phyloP scores from a whole-genome alignment of 768 basidiomycete species.

The Naganishia kalamii region DNA sequence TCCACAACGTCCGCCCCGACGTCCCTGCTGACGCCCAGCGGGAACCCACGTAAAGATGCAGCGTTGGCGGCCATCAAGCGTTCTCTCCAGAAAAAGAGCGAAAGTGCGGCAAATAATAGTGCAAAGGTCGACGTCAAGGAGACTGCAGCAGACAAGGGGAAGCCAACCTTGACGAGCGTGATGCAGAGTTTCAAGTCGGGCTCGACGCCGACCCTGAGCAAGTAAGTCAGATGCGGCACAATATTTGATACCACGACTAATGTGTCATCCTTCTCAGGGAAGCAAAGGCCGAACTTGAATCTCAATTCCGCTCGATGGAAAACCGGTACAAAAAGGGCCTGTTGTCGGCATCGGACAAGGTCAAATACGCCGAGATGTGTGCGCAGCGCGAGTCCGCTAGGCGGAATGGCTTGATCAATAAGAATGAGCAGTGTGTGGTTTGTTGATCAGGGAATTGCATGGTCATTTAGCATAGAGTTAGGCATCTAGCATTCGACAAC shows the following conservation, averaged over 20 bases:
- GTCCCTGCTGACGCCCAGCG: neutral
- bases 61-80: constrained; percentile 41
- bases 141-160: neutral
- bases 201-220: constrained; percentile 35
- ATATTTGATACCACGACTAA: neutral
- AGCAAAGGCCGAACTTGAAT: constrained; percentile 38
- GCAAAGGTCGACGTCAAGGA: neutral
- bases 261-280: constrained; percentile 27
- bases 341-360: constrained; percentile 41
- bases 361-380: constrained; percentile 29
- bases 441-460: neutral
- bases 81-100: constrained; percentile 32
- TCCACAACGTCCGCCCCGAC: neutral
- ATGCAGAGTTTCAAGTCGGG: constrained; percentile 34
- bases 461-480: neutral
- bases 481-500: neutral
- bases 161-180: constrained; percentile 28
- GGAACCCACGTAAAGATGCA: constrained; percentile 33
- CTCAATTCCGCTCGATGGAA: constrained; percentile 37
- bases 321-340: constrained; percentile 42
- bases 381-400: constrained; percentile 21
- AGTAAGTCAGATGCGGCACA: constrained; percentile 31
- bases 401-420: constrained; percentile 14
- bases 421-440: constrained; percentile 6
- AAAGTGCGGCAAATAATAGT: neutral